Percentiles rank a stretch among this genome's conserved stretches.
Evolutionary conservation across 164 flowering plant genomes (phyloP).

Genomic region (Nymphaea thermarum): DNA sequence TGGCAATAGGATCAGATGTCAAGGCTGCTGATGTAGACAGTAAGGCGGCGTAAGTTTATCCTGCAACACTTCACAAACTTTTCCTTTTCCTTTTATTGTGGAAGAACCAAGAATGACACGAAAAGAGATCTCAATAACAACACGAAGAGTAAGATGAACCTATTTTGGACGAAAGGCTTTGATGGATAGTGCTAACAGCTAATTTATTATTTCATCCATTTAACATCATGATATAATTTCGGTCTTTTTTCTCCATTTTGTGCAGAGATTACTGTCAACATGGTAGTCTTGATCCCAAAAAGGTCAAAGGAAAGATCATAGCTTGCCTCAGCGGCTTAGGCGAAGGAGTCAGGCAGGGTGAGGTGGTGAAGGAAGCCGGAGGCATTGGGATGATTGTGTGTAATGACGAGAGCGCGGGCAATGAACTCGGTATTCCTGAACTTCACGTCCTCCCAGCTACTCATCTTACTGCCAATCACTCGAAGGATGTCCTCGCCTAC

Average conservation of each 20-base stretch:
- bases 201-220: no score
- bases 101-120: no score
- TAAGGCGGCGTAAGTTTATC: no score
- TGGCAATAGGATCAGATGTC: not conserved
- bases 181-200: no score
- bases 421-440: constrained; percentile 17
- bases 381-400: not conserved
- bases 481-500: constrained; percentile 26
- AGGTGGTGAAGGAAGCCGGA: not conserved
- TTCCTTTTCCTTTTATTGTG: no score
- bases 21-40: no score
- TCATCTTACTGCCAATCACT: constrained; percentile 26
- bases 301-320: not conserved
- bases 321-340: not conserved
- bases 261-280: not conserved
- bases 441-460: constrained; percentile 41
- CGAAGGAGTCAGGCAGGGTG: not conserved
- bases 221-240: no score
- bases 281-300: not conserved
- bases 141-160: no score
- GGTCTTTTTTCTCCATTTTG: no score
- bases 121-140: no score
- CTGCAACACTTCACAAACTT: no score
- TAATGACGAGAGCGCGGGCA: not conserved
- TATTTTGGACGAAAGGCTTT: no score